Conservation (phyloP, 2,329 filamentous ascomycete species). For the Diaporthe sp. region DNA sequence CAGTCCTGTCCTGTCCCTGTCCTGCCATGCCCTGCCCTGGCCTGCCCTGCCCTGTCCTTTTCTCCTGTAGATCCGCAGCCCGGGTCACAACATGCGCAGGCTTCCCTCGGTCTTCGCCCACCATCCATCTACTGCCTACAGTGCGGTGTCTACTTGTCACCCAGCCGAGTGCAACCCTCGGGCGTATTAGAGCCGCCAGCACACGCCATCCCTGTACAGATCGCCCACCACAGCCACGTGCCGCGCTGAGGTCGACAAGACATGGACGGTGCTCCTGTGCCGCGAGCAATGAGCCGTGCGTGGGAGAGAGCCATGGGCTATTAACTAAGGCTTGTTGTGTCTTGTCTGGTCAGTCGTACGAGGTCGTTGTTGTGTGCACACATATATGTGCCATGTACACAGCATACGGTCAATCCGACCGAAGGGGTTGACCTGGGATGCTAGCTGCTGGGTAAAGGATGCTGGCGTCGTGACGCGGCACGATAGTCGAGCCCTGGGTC, state of each 20-base stretch:
- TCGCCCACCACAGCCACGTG: conserved; percentile 37
- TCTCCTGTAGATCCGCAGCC: conserved; percentile 32
- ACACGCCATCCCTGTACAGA: conserved; percentile 33
- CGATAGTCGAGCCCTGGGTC: conserved; percentile 22
- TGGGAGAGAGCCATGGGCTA: neutral
- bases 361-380: neutral
- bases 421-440: neutral
- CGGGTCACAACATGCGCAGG: conserved; percentile 24
- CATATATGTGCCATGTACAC: neutral
- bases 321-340: neutral
- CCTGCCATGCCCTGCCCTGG: neutral
- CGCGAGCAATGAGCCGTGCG: neutral
- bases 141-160: conserved; percentile 11
- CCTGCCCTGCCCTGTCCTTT: conserved; percentile 1
- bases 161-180: conserved; percentile 28
- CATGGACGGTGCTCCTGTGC: conserved; percentile 16
- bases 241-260: conserved; percentile 1
- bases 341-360: conserved; percentile 4
- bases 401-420: neutral
- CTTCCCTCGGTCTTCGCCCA: conserved; percentile 16
- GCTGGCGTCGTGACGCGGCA: conserved; percentile 11
- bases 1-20: neutral
- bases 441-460: neutral
- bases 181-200: conserved; percentile 27
- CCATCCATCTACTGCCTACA: neutral